Conservation (phyloP, 2,329 filamentous ascomycete species). For the Penicillium sclerotigenum region DNA sequence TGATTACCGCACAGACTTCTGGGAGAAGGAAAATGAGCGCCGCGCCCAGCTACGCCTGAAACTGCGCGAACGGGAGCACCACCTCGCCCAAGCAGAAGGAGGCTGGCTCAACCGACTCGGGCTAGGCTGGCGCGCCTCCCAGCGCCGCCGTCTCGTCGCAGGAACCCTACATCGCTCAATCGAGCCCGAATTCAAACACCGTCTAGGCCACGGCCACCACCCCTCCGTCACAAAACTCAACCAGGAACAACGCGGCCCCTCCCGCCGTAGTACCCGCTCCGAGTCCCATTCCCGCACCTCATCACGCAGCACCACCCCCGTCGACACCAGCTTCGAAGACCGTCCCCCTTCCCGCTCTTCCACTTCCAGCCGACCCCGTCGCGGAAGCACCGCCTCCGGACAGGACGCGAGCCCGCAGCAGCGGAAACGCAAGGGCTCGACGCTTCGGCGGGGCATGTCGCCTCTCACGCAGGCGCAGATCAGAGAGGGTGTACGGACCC, state of each 20-base stretch:
- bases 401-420: slow-evolving; percentile 29
- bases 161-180: slow-evolving; percentile 26
- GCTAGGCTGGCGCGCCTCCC: slow-evolving; percentile 43
- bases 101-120: slow-evolving; percentile 86
- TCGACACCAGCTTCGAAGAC: slow-evolving; percentile 35
- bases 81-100: slow-evolving; percentile 64
- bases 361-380: slow-evolving; percentile 31
- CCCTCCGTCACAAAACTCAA: slow-evolving; percentile 26
- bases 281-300: slow-evolving; percentile 42
- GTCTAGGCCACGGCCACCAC: slow-evolving; percentile 28
- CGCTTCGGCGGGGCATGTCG: slow-evolving; percentile 31
- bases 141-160: slow-evolving; percentile 30
- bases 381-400: slow-evolving; percentile 33
- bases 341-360: slow-evolving; percentile 36
- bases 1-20: slow-evolving; percentile 87
- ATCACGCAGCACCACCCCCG: slow-evolving; percentile 43
- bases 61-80: slow-evolving; percentile 65
- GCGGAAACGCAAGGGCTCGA: slow-evolving; percentile 32
- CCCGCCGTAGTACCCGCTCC: slow-evolving; percentile 35
- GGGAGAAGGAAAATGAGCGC: slow-evolving; percentile 93
- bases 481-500: slow-evolving; percentile 33
- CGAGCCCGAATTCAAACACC: slow-evolving; percentile 29
- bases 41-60: slow-evolving; percentile 69
- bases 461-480: slow-evolving; percentile 40
- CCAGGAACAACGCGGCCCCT: slow-evolving; percentile 29